Evolutionary conservation across 768 basidiomycete species (phyloP), one percentile per base, ranked within the genome.

Genomic region (Vishniacozyma victoriae): DNA sequence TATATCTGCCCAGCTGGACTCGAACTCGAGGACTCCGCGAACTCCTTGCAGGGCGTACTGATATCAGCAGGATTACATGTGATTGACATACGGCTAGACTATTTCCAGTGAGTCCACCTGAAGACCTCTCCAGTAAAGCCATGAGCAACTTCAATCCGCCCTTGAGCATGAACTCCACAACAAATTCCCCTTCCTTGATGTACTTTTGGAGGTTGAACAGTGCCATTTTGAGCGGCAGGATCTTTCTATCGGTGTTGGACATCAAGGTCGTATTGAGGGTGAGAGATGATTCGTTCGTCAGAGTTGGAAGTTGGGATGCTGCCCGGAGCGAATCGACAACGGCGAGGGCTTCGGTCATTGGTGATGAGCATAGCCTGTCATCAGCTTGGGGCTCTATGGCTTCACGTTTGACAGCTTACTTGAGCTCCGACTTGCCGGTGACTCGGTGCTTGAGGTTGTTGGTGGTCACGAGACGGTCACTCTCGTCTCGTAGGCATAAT

Each of bases 141-240:
- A 62, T 51, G 12, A 69, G 42, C 40, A 66, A 50, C 29, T 44
- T 50, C 35, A 67, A 52, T 3, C 70, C 70, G 15, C 63, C 65
- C 23, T 59, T 52, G 2, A 67, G 33, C 58, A 71, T 59, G 48
- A 72, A 72, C 42, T 68, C 68, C 5, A 66, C 59, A 0, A 59
- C 57, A 41, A 72, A 72, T 18, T 66, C 64, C 33, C 59, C 60
- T 37, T 69, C 67, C 35, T 63, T 60, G 48, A 72, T 56, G 27
- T 66, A 64, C 41, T 64, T 64, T 37, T 62, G 55, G 23, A 72
- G 43, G 24, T 66, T 66, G 59, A 72, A 72, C 23, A 72, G 51
- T 2, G 64, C 55, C 38, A 72, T 48, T 51, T 72, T 72, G 44
- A 69, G 53, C 0, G 68, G 59, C 16, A 61, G n/a, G n/a, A 33